Percentiles rank a stretch among this genome's conserved stretches.
phyloP scores from a whole-genome alignment of 441 rosid species.

The Croton laevigatus region DNA sequence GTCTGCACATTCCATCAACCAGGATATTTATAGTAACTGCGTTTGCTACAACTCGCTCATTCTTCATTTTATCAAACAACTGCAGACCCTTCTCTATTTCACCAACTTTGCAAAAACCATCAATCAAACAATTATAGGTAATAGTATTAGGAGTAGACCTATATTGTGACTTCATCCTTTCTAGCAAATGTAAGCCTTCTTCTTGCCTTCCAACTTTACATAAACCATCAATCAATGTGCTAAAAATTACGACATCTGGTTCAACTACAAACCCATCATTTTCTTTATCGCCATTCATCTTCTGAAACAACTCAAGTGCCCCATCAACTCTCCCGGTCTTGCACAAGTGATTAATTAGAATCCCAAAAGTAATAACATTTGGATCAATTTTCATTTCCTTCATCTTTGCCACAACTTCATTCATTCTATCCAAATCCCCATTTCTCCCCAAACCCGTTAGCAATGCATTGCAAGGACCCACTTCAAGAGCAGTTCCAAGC shows the following conservation, averaged over 20 bases:
- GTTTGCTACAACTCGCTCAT: conserved; percentile 45
- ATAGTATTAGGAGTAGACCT: conserved; percentile 41
- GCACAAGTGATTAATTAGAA: conserved; percentile 59
- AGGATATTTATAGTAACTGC: conserved; percentile 53
- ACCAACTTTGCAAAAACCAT: conserved; percentile 65
- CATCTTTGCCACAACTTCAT: conserved; percentile 51
- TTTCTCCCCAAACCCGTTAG: conserved; percentile 54
- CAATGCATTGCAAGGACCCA: conserved; percentile 55
- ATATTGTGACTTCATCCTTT: conserved; percentile 46
- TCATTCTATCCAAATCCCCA: conserved; percentile 50
- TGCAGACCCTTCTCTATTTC: conserved; percentile 52
- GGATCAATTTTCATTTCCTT: conserved; percentile 49
- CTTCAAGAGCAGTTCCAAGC: conserved; percentile 40
- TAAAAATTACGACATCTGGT: conserved; percentile 63
- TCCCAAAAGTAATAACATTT: conserved; percentile 54
- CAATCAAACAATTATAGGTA: conserved; percentile 73
- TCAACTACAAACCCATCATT: conserved; percentile 36
- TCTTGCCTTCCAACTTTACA: conserved; percentile 75
- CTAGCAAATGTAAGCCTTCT: conserved; percentile 55
- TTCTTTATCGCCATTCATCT: conserved; percentile 37
- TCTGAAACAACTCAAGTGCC: conserved; percentile 53
- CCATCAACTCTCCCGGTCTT: conserved; percentile 58
- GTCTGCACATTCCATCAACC: conserved; percentile 66
- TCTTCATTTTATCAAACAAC: conserved; percentile 58
- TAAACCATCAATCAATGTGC: conserved; percentile 67